phyloP scores from a whole-genome alignment of 805 yeast genomes.

The Cyberlindnera euphorbiiphila region DNA sequence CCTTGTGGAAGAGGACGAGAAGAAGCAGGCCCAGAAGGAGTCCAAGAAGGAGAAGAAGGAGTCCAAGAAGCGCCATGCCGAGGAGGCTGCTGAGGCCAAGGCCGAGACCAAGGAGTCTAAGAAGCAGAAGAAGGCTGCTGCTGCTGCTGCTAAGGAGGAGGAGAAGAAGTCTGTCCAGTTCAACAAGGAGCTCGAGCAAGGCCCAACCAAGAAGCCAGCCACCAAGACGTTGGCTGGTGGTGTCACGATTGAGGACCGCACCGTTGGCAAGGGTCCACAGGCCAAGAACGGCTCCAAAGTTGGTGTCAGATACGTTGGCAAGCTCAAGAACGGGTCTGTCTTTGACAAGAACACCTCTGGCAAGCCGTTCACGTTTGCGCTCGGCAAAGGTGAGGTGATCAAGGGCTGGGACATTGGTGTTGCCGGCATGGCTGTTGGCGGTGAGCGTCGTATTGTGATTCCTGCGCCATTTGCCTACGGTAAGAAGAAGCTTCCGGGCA shows the following conservation, averaged over 20 bases:
- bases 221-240: constrained; percentile 89
- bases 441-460: constrained; percentile 95
- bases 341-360: constrained; percentile 97
- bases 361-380: constrained; percentile 85
- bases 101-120: constrained; percentile 27
- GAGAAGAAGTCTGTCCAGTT: constrained; percentile 72
- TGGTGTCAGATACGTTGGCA: constrained; percentile 97
- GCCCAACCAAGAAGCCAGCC: constrained; percentile 77
- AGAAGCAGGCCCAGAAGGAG: constrained; percentile 28
- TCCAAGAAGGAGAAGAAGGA: constrained; percentile 23
- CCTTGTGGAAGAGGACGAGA: constrained; percentile 59
- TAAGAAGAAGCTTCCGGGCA: constrained; percentile 88
- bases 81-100: constrained; percentile 39
- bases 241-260: constrained; percentile 88
- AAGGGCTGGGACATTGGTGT: constrained; percentile 99
- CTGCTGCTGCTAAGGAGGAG: constrained; percentile 21
- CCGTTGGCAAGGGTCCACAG: constrained; percentile 78
- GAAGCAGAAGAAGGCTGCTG: constrained; percentile 30
- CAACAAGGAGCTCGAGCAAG: constrained; percentile 88
- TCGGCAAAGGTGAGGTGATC: constrained; percentile 98
- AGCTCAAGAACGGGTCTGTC: constrained; percentile 91
- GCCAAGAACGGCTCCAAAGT: constrained; percentile 89
- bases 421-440: constrained; percentile 97
- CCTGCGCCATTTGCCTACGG: constrained; percentile 98
- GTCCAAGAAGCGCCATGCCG: constrained; percentile 42